Evolutionary conservation across 192 early-diverging fungal genomes (phyloP).

Genomic region (Dissophora globulifera): DNA sequence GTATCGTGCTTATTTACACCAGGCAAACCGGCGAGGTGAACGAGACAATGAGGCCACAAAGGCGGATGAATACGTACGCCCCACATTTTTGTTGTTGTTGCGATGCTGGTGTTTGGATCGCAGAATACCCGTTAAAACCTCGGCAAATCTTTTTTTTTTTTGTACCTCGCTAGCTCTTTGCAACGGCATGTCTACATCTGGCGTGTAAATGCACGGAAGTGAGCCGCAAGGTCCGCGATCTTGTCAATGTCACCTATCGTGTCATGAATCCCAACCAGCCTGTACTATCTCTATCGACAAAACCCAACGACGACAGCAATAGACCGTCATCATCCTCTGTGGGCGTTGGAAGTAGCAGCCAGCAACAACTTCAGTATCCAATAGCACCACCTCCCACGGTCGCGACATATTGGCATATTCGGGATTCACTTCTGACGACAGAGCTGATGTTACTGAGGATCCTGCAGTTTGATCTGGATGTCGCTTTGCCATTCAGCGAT

Average conservation of each 20-base stretch:
- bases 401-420: constrained; percentile 58
- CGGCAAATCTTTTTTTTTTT: constrained; percentile 7
- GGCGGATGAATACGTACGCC: constrained; percentile 40
- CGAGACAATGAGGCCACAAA: constrained; percentile 53
- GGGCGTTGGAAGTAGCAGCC: no score
- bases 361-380: constrained; percentile 6
- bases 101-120: no score
- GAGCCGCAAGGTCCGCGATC: constrained; percentile 62
- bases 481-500: constrained; percentile 59
- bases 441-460: constrained; percentile 62
- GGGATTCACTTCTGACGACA: constrained; percentile 60
- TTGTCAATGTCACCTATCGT: constrained; percentile 64
- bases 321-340: no score
- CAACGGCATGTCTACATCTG: constrained; percentile 63
- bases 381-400: constrained; percentile 42
- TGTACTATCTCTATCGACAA: constrained; percentile 38
- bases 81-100: no score
- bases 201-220: constrained; percentile 65
- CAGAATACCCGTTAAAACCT: not conserved
- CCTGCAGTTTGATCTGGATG: constrained; percentile 62
- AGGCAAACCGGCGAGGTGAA: constrained; percentile 33
- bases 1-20: constrained; percentile 52
- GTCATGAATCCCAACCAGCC: constrained; percentile 24
- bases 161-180: constrained; percentile 56
- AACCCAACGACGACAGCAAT: constrained; percentile 17